Evolutionary conservation across 2,329 filamentous ascomycete genomes (phyloP).

Genomic region (Xylaria sp.): DNA sequence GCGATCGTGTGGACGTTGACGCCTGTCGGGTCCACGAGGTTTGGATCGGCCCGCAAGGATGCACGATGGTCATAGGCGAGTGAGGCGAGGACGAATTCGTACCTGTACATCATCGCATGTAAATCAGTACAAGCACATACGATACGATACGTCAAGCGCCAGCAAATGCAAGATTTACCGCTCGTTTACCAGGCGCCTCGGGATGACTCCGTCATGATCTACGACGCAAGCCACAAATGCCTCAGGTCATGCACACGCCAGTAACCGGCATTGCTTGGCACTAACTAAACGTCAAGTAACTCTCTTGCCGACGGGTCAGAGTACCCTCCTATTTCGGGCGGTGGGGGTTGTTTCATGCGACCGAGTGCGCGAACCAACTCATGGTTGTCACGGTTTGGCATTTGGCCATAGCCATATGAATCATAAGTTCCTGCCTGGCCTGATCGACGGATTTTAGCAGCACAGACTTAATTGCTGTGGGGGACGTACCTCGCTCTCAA

Average conservation of each 20-base stretch:
- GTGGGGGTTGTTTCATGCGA: too few relatives aligned
- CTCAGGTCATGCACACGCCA: neutral
- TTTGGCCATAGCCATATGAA: too few relatives aligned
- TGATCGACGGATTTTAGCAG: neutral
- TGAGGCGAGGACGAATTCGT: conserved; percentile 23
- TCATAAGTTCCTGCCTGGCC: too few relatives aligned
- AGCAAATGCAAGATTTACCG: neutral
- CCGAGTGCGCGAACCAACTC: too few relatives aligned
- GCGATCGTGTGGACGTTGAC: conserved; percentile 61
- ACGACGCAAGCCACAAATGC: neutral
- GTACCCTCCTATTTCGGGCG: too few relatives aligned
- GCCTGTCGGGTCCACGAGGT: conserved; percentile 62
- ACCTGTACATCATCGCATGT: neutral
- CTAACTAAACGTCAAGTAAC: too few relatives aligned
- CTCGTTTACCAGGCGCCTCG: neutral
- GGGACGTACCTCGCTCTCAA: too few relatives aligned
- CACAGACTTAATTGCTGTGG: neutral
- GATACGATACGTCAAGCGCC: neutral
- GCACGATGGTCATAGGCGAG: conserved; percentile 63
- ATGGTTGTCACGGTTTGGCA: too few relatives aligned
- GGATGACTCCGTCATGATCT: neutral
- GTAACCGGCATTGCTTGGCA: neutral
- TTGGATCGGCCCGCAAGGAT: conserved; percentile 61
- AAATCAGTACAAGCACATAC: neutral
- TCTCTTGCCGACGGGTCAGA: too few relatives aligned